Evolutionary conservation across 768 basidiomycete genomes (phyloP).

Genomic region (Russula emetica): DNA sequence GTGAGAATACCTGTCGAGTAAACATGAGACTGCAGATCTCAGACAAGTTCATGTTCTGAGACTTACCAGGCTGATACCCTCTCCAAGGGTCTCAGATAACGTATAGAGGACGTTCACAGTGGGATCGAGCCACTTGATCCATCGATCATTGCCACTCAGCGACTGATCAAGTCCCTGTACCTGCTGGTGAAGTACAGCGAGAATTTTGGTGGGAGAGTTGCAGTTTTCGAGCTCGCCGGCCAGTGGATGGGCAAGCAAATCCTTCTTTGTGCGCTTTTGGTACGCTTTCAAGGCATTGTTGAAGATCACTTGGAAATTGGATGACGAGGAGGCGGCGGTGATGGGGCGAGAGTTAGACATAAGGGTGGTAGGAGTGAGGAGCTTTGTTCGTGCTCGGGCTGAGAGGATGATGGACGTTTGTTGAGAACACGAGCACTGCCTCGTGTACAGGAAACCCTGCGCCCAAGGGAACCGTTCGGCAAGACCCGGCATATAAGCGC

Average conservation of each 20-base stretch:
- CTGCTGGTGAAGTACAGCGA: background rate
- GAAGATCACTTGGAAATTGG: background rate
- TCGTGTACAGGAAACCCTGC: no score
- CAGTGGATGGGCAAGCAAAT: background rate
- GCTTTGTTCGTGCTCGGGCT: background rate
- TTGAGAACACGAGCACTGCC: no score
- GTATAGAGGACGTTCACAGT: background rate
- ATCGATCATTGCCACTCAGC: background rate
- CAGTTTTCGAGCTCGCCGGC: background rate
- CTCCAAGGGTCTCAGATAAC: background rate
- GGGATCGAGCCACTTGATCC: background rate
- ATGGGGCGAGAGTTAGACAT: background rate
- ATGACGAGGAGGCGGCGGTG: background rate
- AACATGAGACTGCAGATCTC: background rate
- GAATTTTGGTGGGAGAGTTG: background rate
- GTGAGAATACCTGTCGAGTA: background rate
- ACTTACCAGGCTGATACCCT: background rate
- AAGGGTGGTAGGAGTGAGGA: background rate
- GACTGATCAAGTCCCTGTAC: background rate
- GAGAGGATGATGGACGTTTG: background rate
- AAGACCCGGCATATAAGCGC: no score
- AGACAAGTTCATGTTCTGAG: background rate
- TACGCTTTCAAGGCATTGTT: constrained; percentile 4
- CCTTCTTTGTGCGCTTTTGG: background rate
- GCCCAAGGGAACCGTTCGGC: no score